Percentiles rank a stretch among this genome's conserved stretches.
phyloP scores from a whole-genome alignment of 345 rosid genomes.

The Eucalyptus coolabah region DNA sequence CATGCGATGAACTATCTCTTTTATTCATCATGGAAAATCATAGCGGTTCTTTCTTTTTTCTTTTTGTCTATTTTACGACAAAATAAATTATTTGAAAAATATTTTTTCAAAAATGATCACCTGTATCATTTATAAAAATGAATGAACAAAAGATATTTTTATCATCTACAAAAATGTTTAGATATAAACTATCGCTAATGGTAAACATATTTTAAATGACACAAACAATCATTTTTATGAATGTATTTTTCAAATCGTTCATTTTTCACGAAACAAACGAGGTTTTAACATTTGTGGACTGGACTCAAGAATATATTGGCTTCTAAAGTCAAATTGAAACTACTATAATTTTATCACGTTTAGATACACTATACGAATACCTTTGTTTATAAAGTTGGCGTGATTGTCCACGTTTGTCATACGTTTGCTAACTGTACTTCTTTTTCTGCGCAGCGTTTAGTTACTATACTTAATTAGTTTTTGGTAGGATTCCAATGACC shows the following conservation, averaged over 20 bases:
- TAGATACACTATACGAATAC: not conserved
- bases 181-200: not conserved
- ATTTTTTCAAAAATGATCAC: accelerated
- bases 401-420: not conserved
- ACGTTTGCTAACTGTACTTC: not conserved
- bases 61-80: not conserved
- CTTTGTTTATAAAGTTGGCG: not conserved
- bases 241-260: accelerated
- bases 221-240: accelerated
- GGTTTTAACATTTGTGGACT: not conserved
- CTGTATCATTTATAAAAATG: accelerated
- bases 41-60: not conserved
- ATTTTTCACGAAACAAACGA: accelerated
- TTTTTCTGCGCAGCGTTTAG: not conserved
- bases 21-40: not conserved
- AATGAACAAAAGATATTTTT: not conserved
- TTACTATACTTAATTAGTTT: not conserved
- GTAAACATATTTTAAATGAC: not conserved
- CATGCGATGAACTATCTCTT: not conserved
- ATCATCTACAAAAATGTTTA: not conserved
- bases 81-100: not conserved
- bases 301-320: not conserved
- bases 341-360: not conserved
- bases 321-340: not conserved
- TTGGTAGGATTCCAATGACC: not conserved